Percentiles rank a stretch among this genome's conserved stretches.
phyloP scores from a whole-genome alignment of 2,329 filamentous ascomycete species.

The Diaporthe ampelina region DNA sequence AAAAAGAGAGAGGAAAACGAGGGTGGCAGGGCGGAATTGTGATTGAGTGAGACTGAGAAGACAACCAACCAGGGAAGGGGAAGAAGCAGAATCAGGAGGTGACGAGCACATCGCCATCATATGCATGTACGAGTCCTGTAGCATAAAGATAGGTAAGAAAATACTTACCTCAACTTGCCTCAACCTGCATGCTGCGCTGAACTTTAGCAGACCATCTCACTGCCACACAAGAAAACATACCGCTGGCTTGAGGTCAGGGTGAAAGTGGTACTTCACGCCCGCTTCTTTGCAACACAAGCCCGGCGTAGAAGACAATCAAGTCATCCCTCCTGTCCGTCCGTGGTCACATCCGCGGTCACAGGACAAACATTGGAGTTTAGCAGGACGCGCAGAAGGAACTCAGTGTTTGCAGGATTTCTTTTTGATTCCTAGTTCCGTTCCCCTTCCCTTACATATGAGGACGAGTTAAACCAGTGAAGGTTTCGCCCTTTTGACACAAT shows the following conservation, averaged over 20 bases:
- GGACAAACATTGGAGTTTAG: neutral
- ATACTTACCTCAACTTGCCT: neutral
- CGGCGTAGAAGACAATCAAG: neutral
- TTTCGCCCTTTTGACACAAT: slow-evolving; percentile 34
- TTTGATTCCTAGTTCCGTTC: slow-evolving; percentile 13
- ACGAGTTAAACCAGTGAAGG: slow-evolving; percentile 34
- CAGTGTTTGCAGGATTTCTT: slow-evolving; percentile 5
- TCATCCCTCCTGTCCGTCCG: neutral
- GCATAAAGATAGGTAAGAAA: neutral
- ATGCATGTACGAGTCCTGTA: neutral
- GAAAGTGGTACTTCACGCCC: neutral
- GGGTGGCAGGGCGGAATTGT: too few relatives aligned
- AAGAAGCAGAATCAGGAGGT: neutral
- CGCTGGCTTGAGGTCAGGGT: too few relatives aligned
- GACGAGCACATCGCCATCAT: neutral
- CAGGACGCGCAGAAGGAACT: neutral
- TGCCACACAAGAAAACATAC: too few relatives aligned
- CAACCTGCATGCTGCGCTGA: neutral
- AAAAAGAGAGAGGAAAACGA: too few relatives aligned
- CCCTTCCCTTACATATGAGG: slow-evolving; percentile 27
- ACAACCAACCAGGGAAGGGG: too few relatives aligned
- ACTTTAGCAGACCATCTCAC: too few relatives aligned
- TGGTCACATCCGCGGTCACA: neutral
- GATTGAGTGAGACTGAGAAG: too few relatives aligned
- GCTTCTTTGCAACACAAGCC: neutral